Evolutionary conservation across 768 basidiomycete species (phyloP), one percentile per base, ranked within the genome.

Genomic region (Galerina sulciceps): DNA sequence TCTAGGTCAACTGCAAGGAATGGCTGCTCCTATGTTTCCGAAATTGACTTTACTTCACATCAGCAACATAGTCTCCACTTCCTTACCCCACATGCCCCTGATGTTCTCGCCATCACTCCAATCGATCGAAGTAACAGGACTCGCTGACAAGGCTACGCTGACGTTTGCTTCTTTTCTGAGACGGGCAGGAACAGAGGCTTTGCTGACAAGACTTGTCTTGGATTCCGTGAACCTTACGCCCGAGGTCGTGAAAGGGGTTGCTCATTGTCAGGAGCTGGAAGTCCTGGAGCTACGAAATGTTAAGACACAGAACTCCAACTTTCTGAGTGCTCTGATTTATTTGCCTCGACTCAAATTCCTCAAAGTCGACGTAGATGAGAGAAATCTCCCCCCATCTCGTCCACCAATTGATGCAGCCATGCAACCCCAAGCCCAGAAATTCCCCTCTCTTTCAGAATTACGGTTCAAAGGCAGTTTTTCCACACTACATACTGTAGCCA

Each of bases 1-100:
- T 20, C 34, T 56, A 0, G 55, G 44, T 10, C 55, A 56, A 40
- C 35, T 56, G 22, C 55, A 56, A 40, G 55, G 55, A 9, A 47
- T 15, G 4, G 23, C 22, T 4, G 41, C 13, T 2, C 46, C 45
- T 22, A 36, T 56, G 11, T 48, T 56, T 35, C 55, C 55, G 10
- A 1, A 11, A 2, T 23, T 56, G 15, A n/a, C 11, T 3, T 35
- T 11, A 41, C 38, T 56, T 23, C 37, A 38, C 36, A 37, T 56
- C 20, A 18, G 37, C 4, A 37, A 47, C 6, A 41, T 17, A 20
- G 31, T 46, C 13, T 5, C 34, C 4, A 13, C 22, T 4, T 40
- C 45, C 3, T 36, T 56, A 14, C 46, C 46, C 9, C 18, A 56
- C 22, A 36, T 56, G 3, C 22, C 26, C 6, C 46, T 56, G 1